phyloP scores from a whole-genome alignment of 2,329 filamentous ascomycete genomes.

The Hypoxylon sp. region DNA sequence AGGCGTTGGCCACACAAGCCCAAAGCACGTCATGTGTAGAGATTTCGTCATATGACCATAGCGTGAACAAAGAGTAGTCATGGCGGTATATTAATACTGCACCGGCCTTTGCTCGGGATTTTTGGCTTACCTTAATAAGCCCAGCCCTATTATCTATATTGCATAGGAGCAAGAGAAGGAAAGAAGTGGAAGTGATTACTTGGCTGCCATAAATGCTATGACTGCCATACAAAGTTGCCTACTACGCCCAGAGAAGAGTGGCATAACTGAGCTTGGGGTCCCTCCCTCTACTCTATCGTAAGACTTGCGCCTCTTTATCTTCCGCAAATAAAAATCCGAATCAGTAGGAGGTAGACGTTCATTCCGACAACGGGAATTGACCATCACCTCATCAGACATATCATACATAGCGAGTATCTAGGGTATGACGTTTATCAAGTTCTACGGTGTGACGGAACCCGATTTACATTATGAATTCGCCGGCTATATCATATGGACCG shows the following conservation, averaged over 20 bases:
- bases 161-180: not conserved
- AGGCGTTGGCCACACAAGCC: not conserved
- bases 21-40: not conserved
- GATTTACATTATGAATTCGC: too few relatives aligned
- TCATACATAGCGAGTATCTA: not conserved
- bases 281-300: not conserved
- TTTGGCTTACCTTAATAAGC: not conserved
- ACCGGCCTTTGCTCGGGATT: not conserved
- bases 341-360: not conserved
- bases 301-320: not conserved
- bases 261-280: not conserved
- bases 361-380: not conserved
- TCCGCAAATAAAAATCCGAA: not conserved
- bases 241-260: not conserved
- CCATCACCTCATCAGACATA: not conserved
- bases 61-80: constrained; percentile 6
- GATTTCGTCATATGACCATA: constrained; percentile 7
- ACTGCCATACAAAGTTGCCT: not conserved
- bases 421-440: not conserved
- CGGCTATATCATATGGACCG: too few relatives aligned
- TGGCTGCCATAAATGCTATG: not conserved
- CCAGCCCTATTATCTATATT: not conserved
- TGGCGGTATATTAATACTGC: not conserved
- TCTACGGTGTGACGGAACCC: not conserved
- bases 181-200: too few relatives aligned